Base-by-base conservation (phyloP, 164 flowering plant species). In the Sedum album region DNA sequence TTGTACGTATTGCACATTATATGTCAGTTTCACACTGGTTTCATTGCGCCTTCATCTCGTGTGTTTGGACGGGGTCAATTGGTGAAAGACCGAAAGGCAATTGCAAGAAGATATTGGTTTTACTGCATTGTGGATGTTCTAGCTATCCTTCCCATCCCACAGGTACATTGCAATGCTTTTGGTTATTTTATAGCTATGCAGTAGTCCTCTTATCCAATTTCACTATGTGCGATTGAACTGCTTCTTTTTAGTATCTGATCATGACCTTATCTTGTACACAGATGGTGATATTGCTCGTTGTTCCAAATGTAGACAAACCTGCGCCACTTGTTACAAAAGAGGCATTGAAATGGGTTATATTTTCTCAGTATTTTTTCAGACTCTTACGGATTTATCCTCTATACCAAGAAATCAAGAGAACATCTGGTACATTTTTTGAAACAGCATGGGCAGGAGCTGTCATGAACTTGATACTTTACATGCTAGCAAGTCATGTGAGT, bases 401-500 rank as follows among this genome's bases (percentile, higher is more conserved):
- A 10, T 86, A 78, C 64, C 82, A 74, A 69, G 89, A 89, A 74
- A 89, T 93, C 53, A 88, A 85, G 6, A 83, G 84, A 77, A 82
- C 88, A 66, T 80, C 97, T 30, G 98, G 98, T n/a, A 83, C 85
- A 38, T 75, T 93, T 31, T 83, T 92, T 42, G 89, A 90, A 77
- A 88, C 89, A 0, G 89, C 94, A 64, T 89, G 96, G 98, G 87
- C 85, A 53, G 93, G 98, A 66, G 98, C 98, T 76, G 94, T 84
- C 48, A 81, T 80, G 36, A 93, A 91, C 82, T 92, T 93, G 36
- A 77, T 87, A 21, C 93, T 93, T 60, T 93, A 88, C 73, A 91
- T 93, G 96, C 91, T 91, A 44, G 94, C 91, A 17, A 88, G 98
- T 75, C 97, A 93, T 84, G 98, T 93, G 80, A 86, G 97, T 84